Base-by-base conservation (phyloP, 2,329 filamentous ascomycete species). In the Exophiala calicioides region DNA sequence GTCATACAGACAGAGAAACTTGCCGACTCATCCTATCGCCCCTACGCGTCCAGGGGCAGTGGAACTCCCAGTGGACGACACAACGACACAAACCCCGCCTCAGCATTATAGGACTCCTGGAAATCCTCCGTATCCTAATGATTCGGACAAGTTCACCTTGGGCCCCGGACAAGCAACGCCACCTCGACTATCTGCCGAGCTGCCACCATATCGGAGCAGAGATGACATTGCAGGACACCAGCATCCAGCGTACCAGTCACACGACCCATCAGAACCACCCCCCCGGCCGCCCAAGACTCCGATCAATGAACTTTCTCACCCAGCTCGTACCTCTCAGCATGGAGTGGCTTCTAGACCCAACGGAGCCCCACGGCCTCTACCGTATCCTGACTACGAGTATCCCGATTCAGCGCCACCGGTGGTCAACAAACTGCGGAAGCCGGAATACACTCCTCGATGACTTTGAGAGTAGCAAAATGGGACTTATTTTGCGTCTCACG, bases 391-490 rank as follows among this genome's bases (percentile, higher is more conserved):
- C 36, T 84, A 82, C 34, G 86, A 94, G n/a, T n/a, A n/a, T n/a
- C n/a, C n/a, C 60, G 86, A 85, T 19, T 41, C 42, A 27, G 84
- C 86, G 20, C 90, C 91, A 13, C 91, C 91, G 3, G 75, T 80
- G 5, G 89, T 94, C 5, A 94, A 95, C 60, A 86, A 89, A 78
- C 83, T 86, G 33, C 81, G 84, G 58, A 96, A 96, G 66, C 91
- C 91, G 1, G 84, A 86, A 37, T 88, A 84, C 32, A 48, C 40
- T 9, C 52, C 52, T 10, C 39, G 48, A 41, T 51, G 42, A 42
- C 15, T 16, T 19, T 16, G 18, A 29, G n/a, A 16, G 21, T 13
- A 39, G n/a, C 9, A 4, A 6, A 10, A 8, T 12, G 5, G n/a
- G n/a, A n/a, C n/a, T 24, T 5, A 15, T 13, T 21, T 23, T 15